A percentile compares a stretch with the other conserved stretches of the same genome.
These are phyloP conservation scores for Phytophthora rubi DNA, from an alignment of 352 stramenopile species.

Conservation along the genomic window DNA sequence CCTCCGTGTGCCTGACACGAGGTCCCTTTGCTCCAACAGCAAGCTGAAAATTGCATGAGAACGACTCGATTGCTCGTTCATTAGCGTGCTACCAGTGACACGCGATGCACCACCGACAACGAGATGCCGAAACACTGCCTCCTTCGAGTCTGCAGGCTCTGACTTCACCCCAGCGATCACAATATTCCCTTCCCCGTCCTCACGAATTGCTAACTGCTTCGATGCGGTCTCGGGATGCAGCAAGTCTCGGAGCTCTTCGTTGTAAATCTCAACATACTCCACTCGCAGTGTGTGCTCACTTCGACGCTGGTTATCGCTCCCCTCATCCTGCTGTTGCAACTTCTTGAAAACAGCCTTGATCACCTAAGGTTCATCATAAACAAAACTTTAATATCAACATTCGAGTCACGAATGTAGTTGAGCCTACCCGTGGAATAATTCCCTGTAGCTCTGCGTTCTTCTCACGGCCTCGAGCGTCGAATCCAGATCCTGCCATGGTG, in stretches of 20 bases:
- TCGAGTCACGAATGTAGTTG: no score
- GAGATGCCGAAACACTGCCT: constrained; percentile 87
- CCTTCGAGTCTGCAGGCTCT: constrained; percentile 70
- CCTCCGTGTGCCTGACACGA: constrained; percentile 47
- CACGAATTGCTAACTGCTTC: constrained; percentile 83
- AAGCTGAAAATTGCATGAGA: constrained; percentile 93
- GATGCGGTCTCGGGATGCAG: constrained; percentile 84
- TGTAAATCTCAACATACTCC: constrained; percentile 99
- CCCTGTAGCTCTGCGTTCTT: constrained; percentile 68
- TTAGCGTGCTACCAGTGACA: constrained; percentile 88
- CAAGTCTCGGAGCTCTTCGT: constrained; percentile 97
- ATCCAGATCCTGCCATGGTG: constrained; percentile 90
- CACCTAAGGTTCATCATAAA: constrained; percentile 30
- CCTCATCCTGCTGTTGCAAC: constrained; percentile 50
- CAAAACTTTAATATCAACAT: no score
- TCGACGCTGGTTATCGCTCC: constrained; percentile 36
- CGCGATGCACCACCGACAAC: constrained; percentile 78
- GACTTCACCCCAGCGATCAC: constrained; percentile 85
- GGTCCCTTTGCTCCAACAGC: constrained; percentile 77
- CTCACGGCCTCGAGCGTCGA: constrained; percentile 56
- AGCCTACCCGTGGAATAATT: constrained; percentile 84
- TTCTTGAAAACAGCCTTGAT: constrained; percentile 79
- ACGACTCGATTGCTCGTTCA: constrained; percentile 91
- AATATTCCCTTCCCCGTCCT: constrained; percentile 83
- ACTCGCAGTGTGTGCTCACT: constrained; percentile 90